Evolutionary conservation across 495 filamentous ascomycete genomes (phyloP).

Genomic region (Podospora conica): DNA sequence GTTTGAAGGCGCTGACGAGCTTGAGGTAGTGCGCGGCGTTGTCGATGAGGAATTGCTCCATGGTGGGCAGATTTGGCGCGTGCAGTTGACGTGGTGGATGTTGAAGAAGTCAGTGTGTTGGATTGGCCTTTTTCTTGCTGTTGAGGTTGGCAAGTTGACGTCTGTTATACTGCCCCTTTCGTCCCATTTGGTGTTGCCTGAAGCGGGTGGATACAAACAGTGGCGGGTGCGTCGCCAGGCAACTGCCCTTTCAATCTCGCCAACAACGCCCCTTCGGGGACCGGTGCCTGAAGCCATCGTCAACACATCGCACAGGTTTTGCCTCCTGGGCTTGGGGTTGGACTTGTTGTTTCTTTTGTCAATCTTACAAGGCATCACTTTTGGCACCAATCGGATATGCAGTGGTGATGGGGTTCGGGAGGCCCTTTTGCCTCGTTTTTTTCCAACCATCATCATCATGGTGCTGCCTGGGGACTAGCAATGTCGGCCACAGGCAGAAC

Average conservation of each 20-base stretch:
- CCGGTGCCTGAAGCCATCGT: background rate
- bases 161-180: background rate
- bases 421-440: background rate
- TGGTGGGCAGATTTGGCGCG: background rate
- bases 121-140: background rate
- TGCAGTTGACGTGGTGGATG: background rate
- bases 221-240: background rate
- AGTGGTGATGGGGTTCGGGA: background rate
- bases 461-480: background rate
- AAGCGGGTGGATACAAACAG: background rate
- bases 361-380: background rate
- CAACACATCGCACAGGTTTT: background rate
- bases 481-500: background rate
- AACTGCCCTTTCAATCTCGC: background rate
- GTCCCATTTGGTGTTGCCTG: background rate
- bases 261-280: background rate
- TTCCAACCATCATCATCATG: background rate
- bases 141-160: background rate
- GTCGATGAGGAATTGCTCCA: constrained; percentile 23
- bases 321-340: background rate
- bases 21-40: constrained; percentile 18
- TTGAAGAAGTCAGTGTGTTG: background rate
- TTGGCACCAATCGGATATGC: background rate
- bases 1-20: constrained; percentile 18
- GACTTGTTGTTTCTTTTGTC: background rate